Evolutionary conservation across 179 eudicot genomes (phyloP).

Genomic region (Camellia oleifera): DNA sequence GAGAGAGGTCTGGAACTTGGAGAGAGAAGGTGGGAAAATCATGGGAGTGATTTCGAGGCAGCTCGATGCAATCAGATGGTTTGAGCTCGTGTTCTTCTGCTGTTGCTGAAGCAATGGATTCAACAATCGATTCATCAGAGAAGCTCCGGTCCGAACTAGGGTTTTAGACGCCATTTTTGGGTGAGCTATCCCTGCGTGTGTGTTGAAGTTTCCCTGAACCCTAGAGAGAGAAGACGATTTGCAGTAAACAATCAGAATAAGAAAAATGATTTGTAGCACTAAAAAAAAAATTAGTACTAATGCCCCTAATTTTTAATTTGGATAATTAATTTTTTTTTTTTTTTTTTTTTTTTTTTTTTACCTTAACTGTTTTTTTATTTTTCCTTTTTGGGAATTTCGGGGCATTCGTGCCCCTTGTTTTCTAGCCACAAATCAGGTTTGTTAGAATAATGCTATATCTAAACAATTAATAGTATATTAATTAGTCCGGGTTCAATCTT

Average conservation of each 20-base stretch:
- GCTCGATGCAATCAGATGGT: conserved; percentile 12
- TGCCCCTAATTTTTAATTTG: too few relatives aligned
- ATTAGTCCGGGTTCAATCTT: too few relatives aligned
- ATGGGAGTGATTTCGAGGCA: conserved; percentile 15
- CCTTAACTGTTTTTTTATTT: too few relatives aligned
- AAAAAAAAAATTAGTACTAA: too few relatives aligned
- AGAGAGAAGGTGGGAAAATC: conserved; percentile 21
- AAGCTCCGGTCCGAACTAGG: conserved; percentile 36
- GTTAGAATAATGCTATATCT: too few relatives aligned
- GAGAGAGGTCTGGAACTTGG: conserved; percentile 20
- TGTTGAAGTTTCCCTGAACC: background rate
- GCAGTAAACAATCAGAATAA: background rate
- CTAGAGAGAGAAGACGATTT: background rate
- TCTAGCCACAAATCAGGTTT: too few relatives aligned
- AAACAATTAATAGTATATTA: too few relatives aligned
- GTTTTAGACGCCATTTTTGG: conserved; percentile 43
- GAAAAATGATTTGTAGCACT: too few relatives aligned
- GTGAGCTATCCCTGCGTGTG: background rate
- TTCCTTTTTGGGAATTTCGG: too few relatives aligned
- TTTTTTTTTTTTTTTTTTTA: too few relatives aligned
- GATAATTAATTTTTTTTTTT: too few relatives aligned
- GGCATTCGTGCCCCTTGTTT: too few relatives aligned
- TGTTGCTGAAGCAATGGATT: conserved; percentile 7
- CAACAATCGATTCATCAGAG: conserved; percentile 18
- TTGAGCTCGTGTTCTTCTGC: background rate